These are phyloP conservation scores for Pythium vanterpoolii DNA, from an alignment of 352 stramenopile genomes.

Conservation along the genomic window DNA sequence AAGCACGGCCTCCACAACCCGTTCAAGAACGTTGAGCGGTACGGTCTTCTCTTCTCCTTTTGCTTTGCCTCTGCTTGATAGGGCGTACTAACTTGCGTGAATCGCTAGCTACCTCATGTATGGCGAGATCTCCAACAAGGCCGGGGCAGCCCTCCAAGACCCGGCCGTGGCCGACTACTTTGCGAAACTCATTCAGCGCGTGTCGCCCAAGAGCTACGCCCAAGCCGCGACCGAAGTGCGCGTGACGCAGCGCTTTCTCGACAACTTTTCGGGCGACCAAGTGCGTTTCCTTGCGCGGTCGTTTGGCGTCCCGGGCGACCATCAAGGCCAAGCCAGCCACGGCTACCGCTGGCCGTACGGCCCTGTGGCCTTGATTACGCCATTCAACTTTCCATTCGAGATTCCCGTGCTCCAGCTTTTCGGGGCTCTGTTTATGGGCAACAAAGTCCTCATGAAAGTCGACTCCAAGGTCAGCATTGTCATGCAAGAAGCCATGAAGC, in stretches of 20 bases:
- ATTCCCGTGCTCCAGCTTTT: slow-evolving; percentile 99
- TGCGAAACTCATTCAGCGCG: slow-evolving; percentile 93
- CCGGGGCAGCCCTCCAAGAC: slow-evolving; percentile 74
- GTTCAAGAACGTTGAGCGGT: slow-evolving; percentile 96
- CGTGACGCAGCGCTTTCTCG: slow-evolving; percentile 95
- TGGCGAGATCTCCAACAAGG: slow-evolving; percentile 80
- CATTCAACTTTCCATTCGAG: slow-evolving; percentile 99
- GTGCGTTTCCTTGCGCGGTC: slow-evolving; percentile 95
- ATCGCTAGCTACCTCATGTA: slow-evolving; percentile 56
- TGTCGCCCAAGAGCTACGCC: slow-evolving; percentile 96
- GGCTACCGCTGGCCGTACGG: slow-evolving; percentile 97
- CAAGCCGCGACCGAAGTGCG: slow-evolving; percentile 91
- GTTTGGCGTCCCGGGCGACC: slow-evolving; percentile 96
- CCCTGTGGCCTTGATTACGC: slow-evolving; percentile 94
- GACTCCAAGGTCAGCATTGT: slow-evolving; percentile 96
- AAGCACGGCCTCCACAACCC: slow-evolving; percentile 99
- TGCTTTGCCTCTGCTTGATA: no score
- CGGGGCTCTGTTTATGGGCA: slow-evolving; percentile 98
- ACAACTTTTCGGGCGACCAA: slow-evolving; percentile 97
- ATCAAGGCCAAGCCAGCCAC: slow-evolving; percentile 93
- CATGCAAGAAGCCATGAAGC: slow-evolving; percentile 96
- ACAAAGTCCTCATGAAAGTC: slow-evolving; percentile 96
- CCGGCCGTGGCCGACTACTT: slow-evolving; percentile 96
- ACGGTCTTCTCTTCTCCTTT: no score
- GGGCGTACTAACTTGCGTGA: background rate